Evolutionary conservation across 2,329 filamentous ascomycete genomes (phyloP), one percentile per base, ranked within the genome.

Genomic region (Metarhizium sp.): DNA sequence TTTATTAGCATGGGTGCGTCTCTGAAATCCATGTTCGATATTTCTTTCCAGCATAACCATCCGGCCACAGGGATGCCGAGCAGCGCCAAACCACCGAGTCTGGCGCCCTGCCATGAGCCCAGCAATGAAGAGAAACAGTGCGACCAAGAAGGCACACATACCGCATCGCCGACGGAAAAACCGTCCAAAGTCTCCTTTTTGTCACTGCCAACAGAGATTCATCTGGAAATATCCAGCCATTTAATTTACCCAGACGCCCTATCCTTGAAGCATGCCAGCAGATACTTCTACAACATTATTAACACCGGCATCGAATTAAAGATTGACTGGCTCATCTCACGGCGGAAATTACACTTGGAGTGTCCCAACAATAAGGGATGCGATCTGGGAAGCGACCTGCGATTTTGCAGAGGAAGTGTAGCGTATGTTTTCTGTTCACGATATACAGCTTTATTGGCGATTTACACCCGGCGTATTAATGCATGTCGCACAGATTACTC

Each of bases 171-270:
- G 13, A 11, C 45, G 13, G 7, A 6, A 48, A 48, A 13, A 6
- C 7, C 4, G 18, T 5, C 20, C 11, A 30, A 11, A 29, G 20
- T 48, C 20, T 14, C 13, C 8, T 30, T 48, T 5, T 13, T 54
- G 34, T 59, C 70, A 16, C 72, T 89, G 2, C 86, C 86, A 2
- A 74, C 81, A 0, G 86, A 90, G 62, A 74, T 89, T n/a, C 86
- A 88, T 60, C 66, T 86, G 1, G 75, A 81, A 51, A 84, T 89
- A 55, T 73, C 80, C 36, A 66, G 74, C 11, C 73, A 80, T 54
- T 80, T 89, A 57, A 78, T 78, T 36, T 89, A 89, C 58, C 86
- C 86, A 0, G 86, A 90, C 59, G 86, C 86, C 0, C 75, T 89
- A 1, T 85, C 85, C 0, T 71, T 89, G 16, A 88, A 88, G 63